phyloP scores from a whole-genome alignment of 2,329 filamentous ascomycete genomes.

The Pseudocercospora crystallina region DNA sequence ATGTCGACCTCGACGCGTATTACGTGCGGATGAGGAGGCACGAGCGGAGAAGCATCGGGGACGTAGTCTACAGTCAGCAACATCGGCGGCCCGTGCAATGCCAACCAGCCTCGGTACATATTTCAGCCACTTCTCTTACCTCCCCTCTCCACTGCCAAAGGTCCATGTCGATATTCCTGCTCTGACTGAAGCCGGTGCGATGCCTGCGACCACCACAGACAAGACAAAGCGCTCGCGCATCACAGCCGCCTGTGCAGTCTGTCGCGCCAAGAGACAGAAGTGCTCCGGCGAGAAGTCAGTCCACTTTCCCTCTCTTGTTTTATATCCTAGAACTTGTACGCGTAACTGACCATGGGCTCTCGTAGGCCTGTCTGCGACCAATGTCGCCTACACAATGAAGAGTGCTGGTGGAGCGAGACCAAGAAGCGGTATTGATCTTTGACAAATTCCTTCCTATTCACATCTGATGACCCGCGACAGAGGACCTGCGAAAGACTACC shows the following conservation, averaged over 20 bases:
- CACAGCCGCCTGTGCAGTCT: conserved; percentile 25
- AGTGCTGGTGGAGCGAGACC: conserved; percentile 28
- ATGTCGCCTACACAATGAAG: conserved; percentile 24
- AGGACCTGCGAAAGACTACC: conserved; percentile 26
- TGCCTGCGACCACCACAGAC: conserved; percentile 17
- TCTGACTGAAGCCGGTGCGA: background rate
- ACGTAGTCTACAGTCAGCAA: no score
- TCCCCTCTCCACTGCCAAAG: no score
- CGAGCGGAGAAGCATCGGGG: background rate
- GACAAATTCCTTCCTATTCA: background rate
- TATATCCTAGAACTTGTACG: background rate
- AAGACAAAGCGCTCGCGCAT: conserved; percentile 24
- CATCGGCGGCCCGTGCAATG: no score
- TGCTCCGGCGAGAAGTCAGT: conserved; percentile 23
- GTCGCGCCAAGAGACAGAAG: conserved; percentile 25
- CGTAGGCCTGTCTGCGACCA: conserved; percentile 24
- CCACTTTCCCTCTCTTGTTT: background rate
- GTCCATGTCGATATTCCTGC: no score
- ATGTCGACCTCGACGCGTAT: background rate
- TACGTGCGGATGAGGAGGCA: background rate
- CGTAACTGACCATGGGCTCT: no score
- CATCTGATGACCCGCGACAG: conserved; percentile 6
- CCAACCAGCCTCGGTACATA: no score
- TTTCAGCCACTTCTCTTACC: no score
- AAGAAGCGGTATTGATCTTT: conserved; percentile 19